Conservation (phyloP, 352 stramenopile genomes). For the Peronospora destructor region DNA sequence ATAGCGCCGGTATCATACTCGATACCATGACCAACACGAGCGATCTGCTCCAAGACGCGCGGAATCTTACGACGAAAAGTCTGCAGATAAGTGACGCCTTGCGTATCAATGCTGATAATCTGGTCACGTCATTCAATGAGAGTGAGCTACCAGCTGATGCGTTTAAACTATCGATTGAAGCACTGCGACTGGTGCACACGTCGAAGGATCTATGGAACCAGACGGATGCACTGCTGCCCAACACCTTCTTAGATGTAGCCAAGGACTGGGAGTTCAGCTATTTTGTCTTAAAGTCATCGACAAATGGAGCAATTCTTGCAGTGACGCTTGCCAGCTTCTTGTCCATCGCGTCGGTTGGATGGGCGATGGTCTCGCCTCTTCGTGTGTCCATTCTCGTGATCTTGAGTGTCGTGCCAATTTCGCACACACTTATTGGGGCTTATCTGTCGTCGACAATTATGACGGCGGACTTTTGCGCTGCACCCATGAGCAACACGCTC, state of each 20-base stretch:
- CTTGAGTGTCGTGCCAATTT: slow-evolving; percentile 68
- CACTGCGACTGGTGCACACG: slow-evolving; percentile 48
- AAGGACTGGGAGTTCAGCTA: slow-evolving; percentile 66
- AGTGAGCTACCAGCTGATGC: slow-evolving; percentile 54
- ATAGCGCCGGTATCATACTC: slow-evolving; percentile 65
- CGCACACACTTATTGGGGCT: slow-evolving; percentile 69
- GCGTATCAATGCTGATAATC: slow-evolving; percentile 40
- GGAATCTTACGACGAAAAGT: slow-evolving; percentile 28
- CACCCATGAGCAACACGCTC: slow-evolving; percentile 55
- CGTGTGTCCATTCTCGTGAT: slow-evolving; percentile 71
- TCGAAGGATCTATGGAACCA: slow-evolving; percentile 48
- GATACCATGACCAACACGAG: slow-evolving; percentile 73
- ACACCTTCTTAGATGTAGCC: slow-evolving; percentile 48
- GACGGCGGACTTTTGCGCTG: slow-evolving; percentile 74
- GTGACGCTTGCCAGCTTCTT: slow-evolving; percentile 70
- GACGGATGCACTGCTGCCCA: slow-evolving; percentile 44
- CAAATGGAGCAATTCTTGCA: slow-evolving; percentile 68
- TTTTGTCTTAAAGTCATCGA: slow-evolving; percentile 77
- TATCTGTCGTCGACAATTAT: slow-evolving; percentile 77
- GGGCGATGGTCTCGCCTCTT: slow-evolving; percentile 69
- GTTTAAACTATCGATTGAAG: slow-evolving; percentile 58
- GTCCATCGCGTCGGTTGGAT: slow-evolving; percentile 73
- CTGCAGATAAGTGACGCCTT: slow-evolving; percentile 35
- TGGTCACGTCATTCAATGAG: slow-evolving; percentile 70
- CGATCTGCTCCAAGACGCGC: slow-evolving; percentile 39